Evolutionary conservation across 257 asterid genomes (phyloP), one percentile per base, ranked within the genome.

Genomic region (Jasminum sambac): DNA sequence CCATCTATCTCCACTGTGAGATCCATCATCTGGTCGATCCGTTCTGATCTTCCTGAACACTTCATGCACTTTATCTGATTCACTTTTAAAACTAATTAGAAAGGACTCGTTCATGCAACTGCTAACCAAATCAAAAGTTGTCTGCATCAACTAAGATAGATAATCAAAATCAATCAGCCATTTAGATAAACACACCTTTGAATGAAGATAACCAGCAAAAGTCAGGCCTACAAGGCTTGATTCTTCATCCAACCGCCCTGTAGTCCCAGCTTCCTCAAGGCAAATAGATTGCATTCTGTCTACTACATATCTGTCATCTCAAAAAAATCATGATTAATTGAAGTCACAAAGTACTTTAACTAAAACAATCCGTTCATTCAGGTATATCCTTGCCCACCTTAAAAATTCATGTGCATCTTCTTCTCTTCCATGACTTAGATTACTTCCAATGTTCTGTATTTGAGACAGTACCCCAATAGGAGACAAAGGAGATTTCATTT

Each of bases 321-420:
- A 78, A 37, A 66, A 66, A 72, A 59, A 75, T 14, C 52, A 11
- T n/a, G 48, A 43, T 77, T 67, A 76, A 72, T 50, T 63, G 48
- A 71, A 66, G 24, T 40, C 24, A 30, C 34, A 41, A 73, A 40
- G 13, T 24, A 24, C 11, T 17, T 23, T 11, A 57, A 57, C 25
- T 24, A 44, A 78, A 70, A 42, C 13, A 25, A 62, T 58, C 67
- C 23, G 36, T 59, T 52, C 67, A 36, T 68, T n/a, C 50, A 48
- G 67, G 67, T 48, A 42, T 16, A 42, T 76, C 81, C 44, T 39
- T 55, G 30, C 13, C 62, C 62, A 74, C 92, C 89, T 87, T 72
- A 87, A 75, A 76, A 87, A 87, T 76, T 87, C 93, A 52, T 87
- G 93, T 2, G 93, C 93, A 72, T 87, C 93, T 83, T 87, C 93